Conservation (phyloP, 495 filamentous ascomycete genomes). For the Trichoderma virens region DNA sequence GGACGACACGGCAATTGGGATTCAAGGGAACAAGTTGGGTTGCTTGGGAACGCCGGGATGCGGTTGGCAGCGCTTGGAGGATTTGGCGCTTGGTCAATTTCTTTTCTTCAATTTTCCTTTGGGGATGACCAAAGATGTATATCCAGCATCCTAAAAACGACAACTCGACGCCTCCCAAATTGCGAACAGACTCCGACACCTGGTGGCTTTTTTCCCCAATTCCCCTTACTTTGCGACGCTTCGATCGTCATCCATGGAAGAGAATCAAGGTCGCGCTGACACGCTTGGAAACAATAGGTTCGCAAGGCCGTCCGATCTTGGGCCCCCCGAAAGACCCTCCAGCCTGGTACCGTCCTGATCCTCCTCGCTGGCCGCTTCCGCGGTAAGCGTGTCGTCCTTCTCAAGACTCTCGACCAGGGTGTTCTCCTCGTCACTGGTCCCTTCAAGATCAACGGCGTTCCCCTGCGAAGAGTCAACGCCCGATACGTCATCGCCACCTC, state of each 20-base stretch:
- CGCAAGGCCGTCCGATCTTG: conserved; percentile 88
- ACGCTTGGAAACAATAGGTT: conserved; percentile 47
- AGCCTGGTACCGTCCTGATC: conserved; percentile 92
- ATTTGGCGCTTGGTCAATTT: not conserved
- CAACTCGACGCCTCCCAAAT: not conserved
- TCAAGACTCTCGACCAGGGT: conserved; percentile 93
- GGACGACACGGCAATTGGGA: not conserved
- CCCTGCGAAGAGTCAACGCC: conserved; percentile 93
- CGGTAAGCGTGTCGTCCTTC: conserved; percentile 97
- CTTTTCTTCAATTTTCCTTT: not conserved
- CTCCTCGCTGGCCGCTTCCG: conserved; percentile 99
- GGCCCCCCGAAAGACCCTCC: conserved; percentile 75
- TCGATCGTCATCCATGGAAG: conserved; percentile 27
- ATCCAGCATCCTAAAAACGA: not conserved
- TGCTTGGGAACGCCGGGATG: not conserved
- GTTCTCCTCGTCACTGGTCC: conserved; percentile 98
- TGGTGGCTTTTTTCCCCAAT: conserved; percentile 11
- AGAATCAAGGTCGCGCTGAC: conserved; percentile 6
- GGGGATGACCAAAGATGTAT: not conserved
- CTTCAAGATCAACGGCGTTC: conserved; percentile 99
- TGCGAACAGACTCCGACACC: conserved; percentile 9
- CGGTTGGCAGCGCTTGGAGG: not conserved
- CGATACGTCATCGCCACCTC: conserved; percentile 99
- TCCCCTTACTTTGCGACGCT: conserved; percentile 8
- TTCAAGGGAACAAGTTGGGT: not conserved